Evolutionary conservation across 192 early-diverging fungal species (phyloP).

Genomic region (Coemansia sp.): DNA sequence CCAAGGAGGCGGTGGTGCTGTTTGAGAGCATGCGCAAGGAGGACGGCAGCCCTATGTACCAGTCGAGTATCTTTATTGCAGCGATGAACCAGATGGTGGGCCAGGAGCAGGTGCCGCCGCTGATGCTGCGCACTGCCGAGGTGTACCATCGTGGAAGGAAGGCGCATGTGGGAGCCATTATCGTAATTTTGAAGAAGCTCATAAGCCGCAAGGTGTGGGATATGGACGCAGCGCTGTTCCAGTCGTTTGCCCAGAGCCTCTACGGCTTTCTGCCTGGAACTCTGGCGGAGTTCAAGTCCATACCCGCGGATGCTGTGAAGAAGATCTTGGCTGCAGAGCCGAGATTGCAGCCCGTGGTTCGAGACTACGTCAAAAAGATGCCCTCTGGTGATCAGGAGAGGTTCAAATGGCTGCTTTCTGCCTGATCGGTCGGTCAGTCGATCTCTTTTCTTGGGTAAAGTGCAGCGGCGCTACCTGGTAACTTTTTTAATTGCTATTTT

Average conservation of each 20-base stretch:
- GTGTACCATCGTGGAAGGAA: conserved; percentile 11
- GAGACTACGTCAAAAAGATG: conserved; percentile 40
- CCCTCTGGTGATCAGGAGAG: conserved; percentile 12
- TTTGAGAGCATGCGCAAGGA: conserved; percentile 16
- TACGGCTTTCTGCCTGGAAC: conserved; percentile 24
- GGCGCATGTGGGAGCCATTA: conserved; percentile 14
- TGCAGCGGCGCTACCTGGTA: too few species aligned
- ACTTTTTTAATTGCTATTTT: too few species aligned
- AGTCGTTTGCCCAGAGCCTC: conserved; percentile 23
- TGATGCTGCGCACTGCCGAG: conserved; percentile 35
- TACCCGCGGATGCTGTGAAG: conserved; percentile 26
- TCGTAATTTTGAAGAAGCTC: conserved; percentile 13
- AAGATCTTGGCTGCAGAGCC: conserved; percentile 16
- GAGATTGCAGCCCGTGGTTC: conserved; percentile 3
- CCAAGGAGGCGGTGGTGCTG: conserved; percentile 14
- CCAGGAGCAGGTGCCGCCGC: conserved; percentile 20
- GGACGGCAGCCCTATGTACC: conserved; percentile 17
- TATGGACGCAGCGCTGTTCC: conserved; percentile 12
- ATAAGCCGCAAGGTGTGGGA: conserved; percentile 32
- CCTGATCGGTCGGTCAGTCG: too few species aligned
- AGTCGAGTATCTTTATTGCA: conserved; percentile 17
- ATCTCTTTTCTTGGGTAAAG: too few species aligned
- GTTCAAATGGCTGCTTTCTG: conserved; percentile 29
- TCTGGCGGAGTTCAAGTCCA: conserved; percentile 21
- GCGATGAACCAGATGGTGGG: conserved; percentile 32